Evolutionary conservation across 2,329 filamentous ascomycete genomes (phyloP), one percentile per base, ranked within the genome.

Genomic region (Biscogniauxia marginata): DNA sequence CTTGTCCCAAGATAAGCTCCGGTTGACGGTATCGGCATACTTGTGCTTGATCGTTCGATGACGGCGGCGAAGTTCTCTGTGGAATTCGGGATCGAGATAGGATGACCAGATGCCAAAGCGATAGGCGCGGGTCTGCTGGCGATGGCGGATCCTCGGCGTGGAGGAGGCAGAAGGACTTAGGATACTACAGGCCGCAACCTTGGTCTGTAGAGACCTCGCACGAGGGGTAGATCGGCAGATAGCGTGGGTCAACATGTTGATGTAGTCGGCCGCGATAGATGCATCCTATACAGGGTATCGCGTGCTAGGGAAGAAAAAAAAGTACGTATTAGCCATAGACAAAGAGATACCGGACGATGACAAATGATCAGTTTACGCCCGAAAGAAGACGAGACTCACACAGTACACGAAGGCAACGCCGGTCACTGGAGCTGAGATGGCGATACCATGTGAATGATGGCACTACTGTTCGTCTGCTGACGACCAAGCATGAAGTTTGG

Each of bases 71-170:
- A 75, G 58, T 51, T 82, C 76, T 46, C 71, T 74, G 43, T 75
- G 72, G 19, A 71, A 69, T 18, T 77, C 72, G 13, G 71, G 67
- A 59, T 80, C 75, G 23, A 75, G 61, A 46, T 74, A 74, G 24
- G 72, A 74, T 7, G 76, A 73, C 77, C 80, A 83, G 18, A 75
- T 62, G 51, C 74, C 77, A 56, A 84, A 77, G 57, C 80, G 78
- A 58, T 83, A 81, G 34, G 65, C 66, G 34, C 83, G 78, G 30
- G 63, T 70, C 59, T 81, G 79, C 46, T 74, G 70, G 18, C 63
- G 67, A 49, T 68, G 68, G 30, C 64, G 63, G 18, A 51, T 44
- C 18, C 56, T 58, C 23, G 63, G 47, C 13, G 67, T 47, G 30
- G 67, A 64, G 22, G 62, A 46, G 23, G 49, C 51, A 5, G 55